These are phyloP conservation scores for Chalciporus sphaerocephalus DNA, from an alignment of 768 basidiomycete species.

Conservation along the genomic window DNA sequence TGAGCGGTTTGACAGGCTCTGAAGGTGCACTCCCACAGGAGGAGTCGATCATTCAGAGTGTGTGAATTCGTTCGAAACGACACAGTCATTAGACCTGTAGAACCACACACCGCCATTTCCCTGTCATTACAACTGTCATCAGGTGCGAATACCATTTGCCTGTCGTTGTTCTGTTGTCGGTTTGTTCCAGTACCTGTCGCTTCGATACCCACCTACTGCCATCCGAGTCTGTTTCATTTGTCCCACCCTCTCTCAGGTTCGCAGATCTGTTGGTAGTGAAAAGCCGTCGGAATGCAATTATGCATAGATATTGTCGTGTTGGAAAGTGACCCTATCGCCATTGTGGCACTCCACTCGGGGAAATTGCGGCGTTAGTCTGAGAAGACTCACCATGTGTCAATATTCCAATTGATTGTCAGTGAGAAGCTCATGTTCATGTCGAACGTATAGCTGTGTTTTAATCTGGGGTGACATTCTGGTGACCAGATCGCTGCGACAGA, in stretches of 20 bases:
- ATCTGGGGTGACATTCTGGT: too few relatives aligned
- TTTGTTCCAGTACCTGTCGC: slow-evolving; percentile 4
- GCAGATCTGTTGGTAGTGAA: neutral
- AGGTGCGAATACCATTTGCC: neutral
- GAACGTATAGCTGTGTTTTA: neutral
- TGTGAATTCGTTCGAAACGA: slow-evolving; percentile 3
- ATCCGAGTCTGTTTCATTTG: neutral
- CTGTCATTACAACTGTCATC: slow-evolving; percentile 2
- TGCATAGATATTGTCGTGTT: too few relatives aligned
- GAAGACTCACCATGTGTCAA: neutral
- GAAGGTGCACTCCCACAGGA: neutral
- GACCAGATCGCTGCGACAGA: too few relatives aligned
- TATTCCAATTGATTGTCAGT: neutral
- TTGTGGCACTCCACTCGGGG: neutral
- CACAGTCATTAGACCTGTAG: neutral
- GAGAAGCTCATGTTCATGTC: neutral
- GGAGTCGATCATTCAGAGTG: neutral
- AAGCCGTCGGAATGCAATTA: too few relatives aligned
- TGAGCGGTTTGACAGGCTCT: neutral
- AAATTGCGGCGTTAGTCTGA: neutral
- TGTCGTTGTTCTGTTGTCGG: slow-evolving; percentile 10
- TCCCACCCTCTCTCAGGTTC: neutral
- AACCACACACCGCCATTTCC: neutral
- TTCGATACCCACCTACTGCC: slow-evolving; percentile 3
- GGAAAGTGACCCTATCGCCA: too few relatives aligned